These are phyloP conservation scores for Trichoderma sp. DNA, from an alignment of 2,329 filamentous ascomycete genomes.

Conservation along the genomic window DNA sequence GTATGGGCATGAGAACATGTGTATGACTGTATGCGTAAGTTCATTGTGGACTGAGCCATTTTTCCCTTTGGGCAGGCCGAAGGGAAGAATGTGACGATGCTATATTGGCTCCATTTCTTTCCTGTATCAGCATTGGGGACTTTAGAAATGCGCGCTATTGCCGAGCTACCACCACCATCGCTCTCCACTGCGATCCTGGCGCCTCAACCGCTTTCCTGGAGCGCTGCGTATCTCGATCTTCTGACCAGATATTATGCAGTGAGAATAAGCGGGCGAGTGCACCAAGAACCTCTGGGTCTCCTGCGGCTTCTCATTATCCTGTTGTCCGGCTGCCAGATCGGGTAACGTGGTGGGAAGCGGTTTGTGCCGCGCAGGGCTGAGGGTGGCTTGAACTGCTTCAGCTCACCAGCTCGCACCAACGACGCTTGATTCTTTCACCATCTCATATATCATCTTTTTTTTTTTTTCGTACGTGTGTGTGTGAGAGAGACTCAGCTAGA, in stretches of 20 bases:
- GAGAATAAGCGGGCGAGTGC: constrained; percentile 20
- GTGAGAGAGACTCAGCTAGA: background rate
- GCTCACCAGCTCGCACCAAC: constrained; percentile 6
- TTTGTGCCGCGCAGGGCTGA: constrained; percentile 18
- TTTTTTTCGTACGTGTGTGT: background rate
- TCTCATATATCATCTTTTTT: constrained; percentile 25
- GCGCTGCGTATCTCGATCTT: constrained; percentile 27
- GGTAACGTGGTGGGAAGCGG: constrained; percentile 3
- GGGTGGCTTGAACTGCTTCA: constrained; percentile 20
- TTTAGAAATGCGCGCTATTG: constrained; percentile 8
- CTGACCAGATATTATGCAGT: constrained; percentile 26
- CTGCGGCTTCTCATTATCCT: constrained; percentile 11
- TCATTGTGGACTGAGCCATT: constrained; percentile 21
- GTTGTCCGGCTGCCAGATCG: constrained; percentile 19
- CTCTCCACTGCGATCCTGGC: constrained; percentile 18
- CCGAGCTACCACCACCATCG: constrained; percentile 1
- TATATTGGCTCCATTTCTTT: constrained; percentile 20
- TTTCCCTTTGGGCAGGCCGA: constrained; percentile 24
- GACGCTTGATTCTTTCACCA: background rate
- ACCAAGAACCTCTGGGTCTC: constrained; percentile 6
- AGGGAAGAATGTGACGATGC: constrained; percentile 18
- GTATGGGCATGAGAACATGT: constrained; percentile 9
- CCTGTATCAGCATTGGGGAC: constrained; percentile 9
- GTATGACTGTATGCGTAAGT: constrained; percentile 12
- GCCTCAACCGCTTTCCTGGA: constrained; percentile 23